Evolutionary conservation across 805 yeast species (phyloP).

Genomic region (Yarrowia hollandica): DNA sequence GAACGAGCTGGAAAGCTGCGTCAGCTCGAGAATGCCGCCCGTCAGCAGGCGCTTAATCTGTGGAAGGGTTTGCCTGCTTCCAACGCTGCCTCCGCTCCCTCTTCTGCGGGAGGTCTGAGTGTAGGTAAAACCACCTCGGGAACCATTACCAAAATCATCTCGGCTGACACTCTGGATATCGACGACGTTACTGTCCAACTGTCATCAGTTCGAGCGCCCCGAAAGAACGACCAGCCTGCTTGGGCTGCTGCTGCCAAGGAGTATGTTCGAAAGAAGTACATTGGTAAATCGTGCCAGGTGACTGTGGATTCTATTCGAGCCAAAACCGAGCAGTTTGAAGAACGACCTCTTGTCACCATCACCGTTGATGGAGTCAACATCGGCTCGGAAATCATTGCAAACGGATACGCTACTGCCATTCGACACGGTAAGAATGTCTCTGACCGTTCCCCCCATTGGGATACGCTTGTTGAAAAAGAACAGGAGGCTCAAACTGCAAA

Average conservation of each 20-base stretch:
- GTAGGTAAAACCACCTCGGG: constrained; percentile 49
- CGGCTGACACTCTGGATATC: constrained; percentile 66
- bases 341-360: constrained; percentile 64
- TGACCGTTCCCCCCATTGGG: constrained; percentile 77
- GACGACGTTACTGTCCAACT: constrained; percentile 65
- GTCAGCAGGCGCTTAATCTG: constrained; percentile 53
- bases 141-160: constrained; percentile 58
- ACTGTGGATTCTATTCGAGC: constrained; percentile 65
- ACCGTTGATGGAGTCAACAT: constrained; percentile 57
- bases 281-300: constrained; percentile 69
- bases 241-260: constrained; percentile 70
- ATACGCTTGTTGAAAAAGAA: constrained; percentile 69
- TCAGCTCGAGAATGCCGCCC: constrained; percentile 64
- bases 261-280: constrained; percentile 62
- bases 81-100: constrained; percentile 37
- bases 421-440: constrained; percentile 68
- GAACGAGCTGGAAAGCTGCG: constrained; percentile 61
- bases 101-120: constrained; percentile 43
- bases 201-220: constrained; percentile 75
- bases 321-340: constrained; percentile 60
- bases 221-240: constrained; percentile 58
- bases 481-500: constrained; percentile 55
- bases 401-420: constrained; percentile 76
- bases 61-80: constrained; percentile 49
- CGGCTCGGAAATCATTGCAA: constrained; percentile 57